Conservation (phyloP, 2,329 filamentous ascomycete species). For the Alternaria sp. region DNA sequence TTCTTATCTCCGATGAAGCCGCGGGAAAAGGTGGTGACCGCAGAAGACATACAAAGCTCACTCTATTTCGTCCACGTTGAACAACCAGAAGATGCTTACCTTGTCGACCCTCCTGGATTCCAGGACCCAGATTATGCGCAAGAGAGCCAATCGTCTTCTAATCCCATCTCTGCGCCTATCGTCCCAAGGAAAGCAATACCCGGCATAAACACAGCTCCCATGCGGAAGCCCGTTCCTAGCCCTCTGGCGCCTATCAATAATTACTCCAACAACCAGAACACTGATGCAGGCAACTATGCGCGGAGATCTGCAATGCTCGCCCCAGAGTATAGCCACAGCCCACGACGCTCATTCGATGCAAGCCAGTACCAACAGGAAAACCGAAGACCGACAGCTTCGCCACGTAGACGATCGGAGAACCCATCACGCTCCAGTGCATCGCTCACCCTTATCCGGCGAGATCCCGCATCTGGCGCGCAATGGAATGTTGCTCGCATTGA, state of each 20-base stretch:
- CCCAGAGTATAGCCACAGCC: constrained; percentile 21
- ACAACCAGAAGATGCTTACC: constrained; percentile 59
- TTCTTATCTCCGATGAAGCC: constrained; percentile 93
- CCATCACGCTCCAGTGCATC: constrained; percentile 24
- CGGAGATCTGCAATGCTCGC: constrained; percentile 22
- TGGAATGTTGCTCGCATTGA: constrained; percentile 59
- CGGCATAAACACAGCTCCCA: constrained; percentile 14
- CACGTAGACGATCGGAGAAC: constrained; percentile 30
- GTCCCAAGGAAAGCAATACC: constrained; percentile 41
- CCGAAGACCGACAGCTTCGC: constrained; percentile 22
- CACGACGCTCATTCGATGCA: constrained; percentile 35
- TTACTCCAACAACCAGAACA: constrained; percentile 38
- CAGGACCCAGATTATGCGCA: constrained; percentile 19
- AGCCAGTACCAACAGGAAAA: constrained; percentile 28
- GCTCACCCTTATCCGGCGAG: constrained; percentile 59
- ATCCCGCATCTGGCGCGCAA: constrained; percentile 56
- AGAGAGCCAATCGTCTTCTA: constrained; percentile 9
- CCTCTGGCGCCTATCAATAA: constrained; percentile 33
- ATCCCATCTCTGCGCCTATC: constrained; percentile 19
- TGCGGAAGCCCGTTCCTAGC: constrained; percentile 37
- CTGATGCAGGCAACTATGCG: constrained; percentile 24
- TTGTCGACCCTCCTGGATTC: constrained; percentile 28
- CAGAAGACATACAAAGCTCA: constrained; percentile 82
- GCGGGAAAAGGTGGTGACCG: constrained; percentile 84
- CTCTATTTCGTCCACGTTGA: constrained; percentile 91